These are phyloP conservation scores for Chrysoporthe puriensis DNA, from an alignment of 2,329 filamentous ascomycete genomes.

Conservation along the genomic window DNA sequence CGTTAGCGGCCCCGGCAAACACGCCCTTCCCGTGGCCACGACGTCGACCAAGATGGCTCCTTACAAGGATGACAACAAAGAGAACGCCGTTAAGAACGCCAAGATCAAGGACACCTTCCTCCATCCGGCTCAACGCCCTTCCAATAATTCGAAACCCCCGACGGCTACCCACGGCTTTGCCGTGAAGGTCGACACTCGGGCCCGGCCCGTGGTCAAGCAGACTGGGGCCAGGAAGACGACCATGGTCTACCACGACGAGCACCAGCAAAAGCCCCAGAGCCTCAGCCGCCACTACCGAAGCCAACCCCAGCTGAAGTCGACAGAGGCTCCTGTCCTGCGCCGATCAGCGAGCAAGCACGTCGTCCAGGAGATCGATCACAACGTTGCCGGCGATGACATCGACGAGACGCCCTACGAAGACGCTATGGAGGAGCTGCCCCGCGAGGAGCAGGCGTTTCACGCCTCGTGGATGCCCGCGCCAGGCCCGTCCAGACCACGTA, in stretches of 20 bases:
- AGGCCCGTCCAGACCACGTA: constrained; percentile 14
- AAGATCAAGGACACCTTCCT: constrained; percentile 42
- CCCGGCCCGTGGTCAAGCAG: constrained; percentile 19
- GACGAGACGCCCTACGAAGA: constrained; percentile 50
- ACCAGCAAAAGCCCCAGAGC: constrained; percentile 36
- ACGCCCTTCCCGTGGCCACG: constrained; percentile 34
- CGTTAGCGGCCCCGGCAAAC: constrained; percentile 42
- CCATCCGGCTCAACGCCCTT: constrained; percentile 42
- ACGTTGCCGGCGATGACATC: constrained; percentile 38
- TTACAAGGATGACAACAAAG: constrained; percentile 43
- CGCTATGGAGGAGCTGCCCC: constrained; percentile 47
- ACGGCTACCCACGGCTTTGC: constrained; percentile 19
- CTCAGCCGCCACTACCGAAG: constrained; percentile 53
- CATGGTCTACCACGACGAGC: constrained; percentile 34
- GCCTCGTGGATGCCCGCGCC: neutral
- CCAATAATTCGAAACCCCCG: constrained; percentile 26
- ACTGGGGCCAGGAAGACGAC: constrained; percentile 34
- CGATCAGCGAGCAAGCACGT: constrained; percentile 50
- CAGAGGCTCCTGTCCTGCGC: constrained; percentile 45
- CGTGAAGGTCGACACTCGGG: constrained; percentile 12
- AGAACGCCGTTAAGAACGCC: constrained; percentile 43
- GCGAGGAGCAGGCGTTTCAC: constrained; percentile 29
- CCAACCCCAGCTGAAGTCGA: constrained; percentile 54
- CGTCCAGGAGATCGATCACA: constrained; percentile 1
- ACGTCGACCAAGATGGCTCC: constrained; percentile 36